Evolutionary conservation across 352 stramenopile species (phyloP).

Genomic region (Globisporangium abappressorium): DNA sequence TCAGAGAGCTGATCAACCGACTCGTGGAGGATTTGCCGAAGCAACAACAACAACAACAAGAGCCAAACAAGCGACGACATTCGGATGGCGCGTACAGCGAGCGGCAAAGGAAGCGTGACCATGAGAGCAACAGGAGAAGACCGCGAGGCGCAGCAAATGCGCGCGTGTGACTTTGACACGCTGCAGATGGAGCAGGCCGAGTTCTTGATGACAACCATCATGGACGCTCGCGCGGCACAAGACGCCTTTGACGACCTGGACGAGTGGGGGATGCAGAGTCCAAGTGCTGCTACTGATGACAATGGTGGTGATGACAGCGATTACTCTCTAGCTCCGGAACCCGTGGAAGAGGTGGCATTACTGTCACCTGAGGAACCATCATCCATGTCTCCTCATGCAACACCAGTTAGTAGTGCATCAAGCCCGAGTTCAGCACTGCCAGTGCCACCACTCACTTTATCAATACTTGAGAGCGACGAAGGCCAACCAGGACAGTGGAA

Average conservation of each 20-base stretch:
- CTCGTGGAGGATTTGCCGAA: background rate
- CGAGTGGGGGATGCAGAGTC: background rate
- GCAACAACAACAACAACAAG: background rate
- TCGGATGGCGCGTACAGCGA: background rate
- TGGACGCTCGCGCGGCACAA: constrained; percentile 13
- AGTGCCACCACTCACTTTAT: background rate
- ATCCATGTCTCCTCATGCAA: background rate
- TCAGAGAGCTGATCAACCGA: background rate
- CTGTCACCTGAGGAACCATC: background rate
- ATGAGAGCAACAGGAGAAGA: background rate
- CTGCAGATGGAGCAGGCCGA: constrained; percentile 20
- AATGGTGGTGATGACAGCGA: background rate
- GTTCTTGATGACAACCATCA: constrained; percentile 17
- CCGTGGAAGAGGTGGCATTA: background rate
- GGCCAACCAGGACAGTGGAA: constrained; percentile 23
- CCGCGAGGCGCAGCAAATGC: constrained; percentile 3
- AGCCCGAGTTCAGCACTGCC: background rate
- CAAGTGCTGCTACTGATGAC: background rate
- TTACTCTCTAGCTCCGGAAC: background rate
- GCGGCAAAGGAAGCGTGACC: background rate
- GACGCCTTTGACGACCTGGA: constrained; percentile 2
- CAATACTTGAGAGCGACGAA: constrained; percentile 1
- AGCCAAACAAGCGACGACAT: background rate
- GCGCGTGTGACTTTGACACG: constrained; percentile 7
- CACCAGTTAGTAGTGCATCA: background rate